phyloP scores from a whole-genome alignment of 2,329 filamentous ascomycete species.

The Colletotrichum australisinense region DNA sequence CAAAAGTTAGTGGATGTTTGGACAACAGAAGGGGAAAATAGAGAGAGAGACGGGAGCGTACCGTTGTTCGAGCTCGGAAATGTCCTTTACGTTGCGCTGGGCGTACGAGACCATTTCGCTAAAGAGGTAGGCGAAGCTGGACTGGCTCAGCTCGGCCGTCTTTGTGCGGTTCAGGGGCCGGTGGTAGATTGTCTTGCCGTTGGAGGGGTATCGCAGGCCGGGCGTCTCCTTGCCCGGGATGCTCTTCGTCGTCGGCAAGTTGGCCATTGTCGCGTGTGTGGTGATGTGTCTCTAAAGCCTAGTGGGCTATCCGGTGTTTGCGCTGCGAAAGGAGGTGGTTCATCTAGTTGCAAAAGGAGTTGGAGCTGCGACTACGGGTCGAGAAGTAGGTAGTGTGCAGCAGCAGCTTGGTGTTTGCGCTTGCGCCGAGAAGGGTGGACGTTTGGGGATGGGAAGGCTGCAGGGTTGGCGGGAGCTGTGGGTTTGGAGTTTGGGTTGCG shows the following conservation, averaged over 20 bases:
- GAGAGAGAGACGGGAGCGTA: constrained; percentile 51
- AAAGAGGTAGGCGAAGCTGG: constrained; percentile 96
- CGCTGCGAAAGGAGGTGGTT: not conserved
- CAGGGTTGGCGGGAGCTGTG: not conserved
- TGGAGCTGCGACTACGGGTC: not conserved
- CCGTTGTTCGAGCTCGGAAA: constrained; percentile 93
- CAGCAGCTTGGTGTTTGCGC: not conserved
- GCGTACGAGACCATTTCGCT: constrained; percentile 97
- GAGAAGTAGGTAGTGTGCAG: not conserved
- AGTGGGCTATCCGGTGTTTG: not conserved
- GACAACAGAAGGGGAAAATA: not conserved
- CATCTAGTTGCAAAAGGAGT: not conserved
- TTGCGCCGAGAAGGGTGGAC: constrained; percentile 13
- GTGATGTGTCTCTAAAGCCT: too few species aligned
- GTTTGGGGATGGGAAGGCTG: constrained; percentile 12
- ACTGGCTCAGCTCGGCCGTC: constrained; percentile 88
- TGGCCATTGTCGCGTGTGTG: constrained; percentile 56
- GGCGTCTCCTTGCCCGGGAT: constrained; percentile 59
- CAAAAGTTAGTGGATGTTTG: not conserved
- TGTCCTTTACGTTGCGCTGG: constrained; percentile 88
- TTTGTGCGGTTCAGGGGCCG: constrained; percentile 91
- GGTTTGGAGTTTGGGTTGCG: not conserved
- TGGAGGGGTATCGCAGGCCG: constrained; percentile 88
- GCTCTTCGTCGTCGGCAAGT: constrained; percentile 59
- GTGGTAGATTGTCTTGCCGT: constrained; percentile 98